phyloP scores from a whole-genome alignment of 805 yeast species.

The Candida parachauliodes region DNA sequence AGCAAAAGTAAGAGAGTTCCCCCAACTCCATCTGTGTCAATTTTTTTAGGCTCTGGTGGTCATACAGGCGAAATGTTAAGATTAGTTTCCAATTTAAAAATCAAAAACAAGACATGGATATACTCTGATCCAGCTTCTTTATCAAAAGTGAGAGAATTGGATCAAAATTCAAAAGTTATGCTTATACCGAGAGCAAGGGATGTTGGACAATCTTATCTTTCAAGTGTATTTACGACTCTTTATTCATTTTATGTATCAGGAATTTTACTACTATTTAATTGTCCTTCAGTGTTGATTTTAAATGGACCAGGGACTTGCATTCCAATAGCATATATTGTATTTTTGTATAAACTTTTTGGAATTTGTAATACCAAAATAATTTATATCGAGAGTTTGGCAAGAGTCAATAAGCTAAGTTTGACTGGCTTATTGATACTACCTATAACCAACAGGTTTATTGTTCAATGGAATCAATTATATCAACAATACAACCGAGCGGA shows the following conservation, averaged over 20 bases:
- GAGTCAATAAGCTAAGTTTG: constrained; percentile 71
- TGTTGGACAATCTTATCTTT: constrained; percentile 52
- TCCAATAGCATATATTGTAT: constrained; percentile 59
- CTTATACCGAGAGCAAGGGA: constrained; percentile 54
- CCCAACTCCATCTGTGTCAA: neutral
- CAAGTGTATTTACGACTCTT: constrained; percentile 46
- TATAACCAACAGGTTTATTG: constrained; percentile 72
- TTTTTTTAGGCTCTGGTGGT: constrained; percentile 82
- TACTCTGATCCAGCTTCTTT: constrained; percentile 50
- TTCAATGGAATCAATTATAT: constrained; percentile 79
- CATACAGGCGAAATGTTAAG: constrained; percentile 96
- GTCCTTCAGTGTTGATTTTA: constrained; percentile 46
- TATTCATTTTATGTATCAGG: constrained; percentile 31
- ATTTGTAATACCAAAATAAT: constrained; percentile 53
- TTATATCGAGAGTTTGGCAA: constrained; percentile 83
- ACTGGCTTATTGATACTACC: constrained; percentile 73
- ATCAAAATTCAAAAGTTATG: constrained; percentile 18
- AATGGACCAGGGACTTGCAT: constrained; percentile 88
- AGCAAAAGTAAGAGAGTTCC: neutral
- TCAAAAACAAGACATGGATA: constrained; percentile 37
- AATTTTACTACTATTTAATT: constrained; percentile 23
- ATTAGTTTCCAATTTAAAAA: constrained; percentile 43
- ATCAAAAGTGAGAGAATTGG: constrained; percentile 27
- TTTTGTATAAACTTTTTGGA: constrained; percentile 47
- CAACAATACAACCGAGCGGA: constrained; percentile 56